Evolutionary conservation across 176 grass and related monocot genomes (phyloP).

Genomic region (Oryza meyeriana): DNA sequence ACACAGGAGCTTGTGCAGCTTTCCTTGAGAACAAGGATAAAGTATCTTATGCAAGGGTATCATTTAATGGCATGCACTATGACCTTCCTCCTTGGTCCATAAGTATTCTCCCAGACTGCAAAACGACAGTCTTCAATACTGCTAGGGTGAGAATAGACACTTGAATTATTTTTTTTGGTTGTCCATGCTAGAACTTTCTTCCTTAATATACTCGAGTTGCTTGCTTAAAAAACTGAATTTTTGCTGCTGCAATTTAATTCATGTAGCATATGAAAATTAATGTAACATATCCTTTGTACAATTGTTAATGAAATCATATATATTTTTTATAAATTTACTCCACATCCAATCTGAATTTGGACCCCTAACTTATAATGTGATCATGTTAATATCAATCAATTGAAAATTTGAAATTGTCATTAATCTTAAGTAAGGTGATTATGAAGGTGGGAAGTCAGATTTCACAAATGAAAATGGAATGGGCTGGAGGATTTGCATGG

Average conservation of each 20-base stretch:
- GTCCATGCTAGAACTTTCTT: neutral
- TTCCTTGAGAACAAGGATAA: slow-evolving; percentile 90
- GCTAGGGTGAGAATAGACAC: slow-evolving; percentile 65
- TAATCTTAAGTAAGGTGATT: slow-evolving; percentile 4
- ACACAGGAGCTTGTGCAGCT: slow-evolving; percentile 71
- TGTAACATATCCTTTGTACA: neutral
- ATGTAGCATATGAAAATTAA: neutral
- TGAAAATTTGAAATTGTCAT: neutral
- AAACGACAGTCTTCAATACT: slow-evolving; percentile 89
- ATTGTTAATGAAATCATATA: neutral
- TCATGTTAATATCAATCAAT: neutral
- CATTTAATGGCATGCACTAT: slow-evolving; percentile 88
- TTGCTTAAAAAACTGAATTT: slow-evolving; percentile 20
- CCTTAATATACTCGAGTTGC: neutral
- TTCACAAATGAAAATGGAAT: slow-evolving; percentile 84
- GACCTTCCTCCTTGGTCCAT: slow-evolving; percentile 93
- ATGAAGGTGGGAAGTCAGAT: slow-evolving; percentile 82
- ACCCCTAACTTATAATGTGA: neutral
- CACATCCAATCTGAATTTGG: neutral
- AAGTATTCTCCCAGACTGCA: slow-evolving; percentile 95
- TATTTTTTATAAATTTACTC: neutral
- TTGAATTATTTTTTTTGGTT: neutral
- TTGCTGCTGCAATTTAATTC: slow-evolving; percentile 11
- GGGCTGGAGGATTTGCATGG: slow-evolving; percentile 73
- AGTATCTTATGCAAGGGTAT: slow-evolving; percentile 66